Conservation (phyloP, 2,329 filamentous ascomycete genomes). For the Blastomyces percursus region DNA sequence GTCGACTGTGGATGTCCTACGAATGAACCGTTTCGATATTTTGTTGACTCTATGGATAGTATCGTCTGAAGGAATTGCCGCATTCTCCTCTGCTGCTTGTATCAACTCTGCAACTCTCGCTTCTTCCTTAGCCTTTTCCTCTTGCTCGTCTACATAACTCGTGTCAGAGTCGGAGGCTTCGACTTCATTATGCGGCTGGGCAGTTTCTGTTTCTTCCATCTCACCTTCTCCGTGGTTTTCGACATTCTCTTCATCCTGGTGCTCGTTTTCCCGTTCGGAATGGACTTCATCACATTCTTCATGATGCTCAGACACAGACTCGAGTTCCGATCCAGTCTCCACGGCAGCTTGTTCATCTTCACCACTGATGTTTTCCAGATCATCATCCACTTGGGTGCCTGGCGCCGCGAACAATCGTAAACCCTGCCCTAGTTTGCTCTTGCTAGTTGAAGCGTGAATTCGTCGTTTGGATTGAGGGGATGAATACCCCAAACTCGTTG, state of each 20-base stretch:
- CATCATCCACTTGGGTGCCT: constrained; percentile 33
- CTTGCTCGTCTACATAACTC: constrained; percentile 44
- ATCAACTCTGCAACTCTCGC: constrained; percentile 37
- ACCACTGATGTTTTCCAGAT: constrained; percentile 7
- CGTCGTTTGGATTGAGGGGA: constrained; percentile 29
- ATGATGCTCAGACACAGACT: constrained; percentile 5
- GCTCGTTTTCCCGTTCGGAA: not conserved
- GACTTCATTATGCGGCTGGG: not conserved
- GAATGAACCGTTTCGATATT: constrained; percentile 30
- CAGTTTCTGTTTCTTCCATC: not conserved
- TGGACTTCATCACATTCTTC: constrained; percentile 9
- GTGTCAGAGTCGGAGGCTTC: constrained; percentile 18
- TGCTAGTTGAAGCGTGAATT: constrained; percentile 28
- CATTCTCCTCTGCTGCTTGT: constrained; percentile 35
- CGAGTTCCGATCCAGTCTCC: constrained; percentile 7
- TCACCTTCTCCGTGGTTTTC: not conserved
- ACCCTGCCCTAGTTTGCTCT: constrained; percentile 35
- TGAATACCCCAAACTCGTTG: constrained; percentile 15
- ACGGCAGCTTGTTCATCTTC: constrained; percentile 18
- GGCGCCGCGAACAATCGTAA: constrained; percentile 47
- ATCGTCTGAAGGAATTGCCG: constrained; percentile 34
- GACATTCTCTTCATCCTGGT: not conserved
- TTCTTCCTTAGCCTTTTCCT: constrained; percentile 39
- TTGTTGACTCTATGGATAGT: constrained; percentile 33
- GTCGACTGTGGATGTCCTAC: constrained; percentile 34